These are phyloP conservation scores for Castanea sativa DNA, from an alignment of 306 rosid genomes.

Conservation along the genomic window DNA sequence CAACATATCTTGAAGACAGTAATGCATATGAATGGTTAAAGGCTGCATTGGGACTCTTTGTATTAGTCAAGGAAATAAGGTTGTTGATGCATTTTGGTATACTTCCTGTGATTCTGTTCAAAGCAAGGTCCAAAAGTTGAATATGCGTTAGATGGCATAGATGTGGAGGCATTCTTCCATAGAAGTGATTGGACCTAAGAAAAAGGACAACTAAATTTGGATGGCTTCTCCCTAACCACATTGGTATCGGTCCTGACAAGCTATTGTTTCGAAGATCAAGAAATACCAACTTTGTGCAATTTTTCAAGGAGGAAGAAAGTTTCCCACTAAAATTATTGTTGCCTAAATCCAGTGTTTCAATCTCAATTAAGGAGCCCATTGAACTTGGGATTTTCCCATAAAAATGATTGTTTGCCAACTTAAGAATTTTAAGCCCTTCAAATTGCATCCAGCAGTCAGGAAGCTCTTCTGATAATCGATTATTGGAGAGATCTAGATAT, in stretches of 20 bases:
- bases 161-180: not conserved
- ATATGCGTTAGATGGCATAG: not conserved
- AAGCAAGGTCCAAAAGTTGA: conserved; percentile 9
- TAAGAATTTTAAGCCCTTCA: too few species aligned
- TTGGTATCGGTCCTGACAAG: not conserved
- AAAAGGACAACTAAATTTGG: not conserved
- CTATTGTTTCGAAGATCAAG: not conserved
- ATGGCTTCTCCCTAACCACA: not conserved
- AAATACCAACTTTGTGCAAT: not conserved
- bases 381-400: too few species aligned
- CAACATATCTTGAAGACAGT: not conserved
- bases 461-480: too few species aligned
- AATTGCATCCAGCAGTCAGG: too few species aligned
- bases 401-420: too few species aligned
- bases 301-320: not conserved
- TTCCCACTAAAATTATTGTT: not conserved
- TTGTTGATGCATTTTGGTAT: not conserved
- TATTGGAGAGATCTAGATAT: not conserved
- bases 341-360: too few species aligned
- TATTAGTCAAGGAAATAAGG: not conserved
- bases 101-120: not conserved
- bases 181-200: not conserved
- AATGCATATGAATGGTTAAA: not conserved
- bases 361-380: too few species aligned
- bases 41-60: not conserved